Conservation (phyloP, 768 basidiomycete species). For the Phanerochaete sordida region DNA sequence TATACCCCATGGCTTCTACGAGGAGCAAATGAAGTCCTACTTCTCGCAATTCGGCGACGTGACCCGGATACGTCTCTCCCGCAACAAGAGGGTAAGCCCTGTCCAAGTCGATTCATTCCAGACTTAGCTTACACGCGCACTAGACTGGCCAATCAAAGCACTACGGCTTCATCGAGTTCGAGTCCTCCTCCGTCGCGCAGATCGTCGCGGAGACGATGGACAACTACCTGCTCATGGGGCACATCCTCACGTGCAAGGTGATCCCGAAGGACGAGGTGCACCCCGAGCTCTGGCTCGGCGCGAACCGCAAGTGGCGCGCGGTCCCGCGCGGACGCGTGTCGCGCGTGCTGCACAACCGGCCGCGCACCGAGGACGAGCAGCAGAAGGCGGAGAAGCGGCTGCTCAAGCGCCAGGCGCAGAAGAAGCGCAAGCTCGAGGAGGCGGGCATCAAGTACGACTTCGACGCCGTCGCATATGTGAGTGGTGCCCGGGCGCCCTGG, state of each 20-base stretch:
- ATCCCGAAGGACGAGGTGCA: constrained; percentile 90
- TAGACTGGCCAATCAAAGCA: constrained; percentile 96
- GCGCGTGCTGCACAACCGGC: constrained; percentile 75
- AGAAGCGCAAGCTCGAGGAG: constrained; percentile 75
- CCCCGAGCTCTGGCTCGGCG: constrained; percentile 94
- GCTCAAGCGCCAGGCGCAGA: constrained; percentile 69
- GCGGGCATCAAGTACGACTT: constrained; percentile 88
- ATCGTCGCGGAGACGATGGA: constrained; percentile 99
- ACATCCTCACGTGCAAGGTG: constrained; percentile 87
- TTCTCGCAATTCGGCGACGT: constrained; percentile 94
- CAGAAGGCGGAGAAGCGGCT: constrained; percentile 62
- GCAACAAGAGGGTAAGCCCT: constrained; percentile 79
- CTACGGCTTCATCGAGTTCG: constrained; percentile 95
- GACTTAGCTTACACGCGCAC: too few relatives aligned
- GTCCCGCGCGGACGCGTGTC: constrained; percentile 74
- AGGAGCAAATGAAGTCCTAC: constrained; percentile 89
- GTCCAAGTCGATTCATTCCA: neutral
- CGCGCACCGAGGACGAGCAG: constrained; percentile 70
- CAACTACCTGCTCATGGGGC: constrained; percentile 94
- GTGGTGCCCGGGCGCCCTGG: constrained; percentile 28
- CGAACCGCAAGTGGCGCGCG: constrained; percentile 84
- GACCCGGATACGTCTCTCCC: constrained; percentile 81
- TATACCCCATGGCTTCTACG: constrained; percentile 96
- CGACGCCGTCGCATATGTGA: constrained; percentile 76
- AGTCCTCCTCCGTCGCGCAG: constrained; percentile 81